phyloP scores from a whole-genome alignment of 2,329 filamentous ascomycete species.

The Neofusicoccum sp. region DNA sequence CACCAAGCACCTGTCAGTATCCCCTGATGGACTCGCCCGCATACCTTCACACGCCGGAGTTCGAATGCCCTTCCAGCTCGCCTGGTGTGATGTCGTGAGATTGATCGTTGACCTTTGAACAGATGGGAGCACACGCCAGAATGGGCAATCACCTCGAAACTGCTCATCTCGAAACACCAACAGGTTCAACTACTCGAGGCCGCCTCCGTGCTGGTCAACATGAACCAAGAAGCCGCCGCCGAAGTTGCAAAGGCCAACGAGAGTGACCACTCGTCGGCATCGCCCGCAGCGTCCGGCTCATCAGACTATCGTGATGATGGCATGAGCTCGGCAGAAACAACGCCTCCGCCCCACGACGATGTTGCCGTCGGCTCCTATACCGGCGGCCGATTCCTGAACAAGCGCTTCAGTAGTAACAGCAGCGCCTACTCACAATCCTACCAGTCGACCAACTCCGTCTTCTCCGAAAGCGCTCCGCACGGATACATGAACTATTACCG shows the following conservation, averaged over 20 bases:
- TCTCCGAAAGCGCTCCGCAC: constrained; percentile 57
- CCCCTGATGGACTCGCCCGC: constrained; percentile 52
- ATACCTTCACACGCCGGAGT: constrained; percentile 43
- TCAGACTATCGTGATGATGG: constrained; percentile 73
- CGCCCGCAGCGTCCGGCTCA: constrained; percentile 77
- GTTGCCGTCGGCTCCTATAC: constrained; percentile 55
- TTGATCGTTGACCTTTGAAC: constrained; percentile 32
- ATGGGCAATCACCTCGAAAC: constrained; percentile 95
- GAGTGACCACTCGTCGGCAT: constrained; percentile 81
- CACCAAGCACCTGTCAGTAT: constrained; percentile 99
- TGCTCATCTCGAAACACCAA: constrained; percentile 98
- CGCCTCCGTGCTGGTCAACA: constrained; percentile 90
- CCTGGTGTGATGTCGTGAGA: constrained; percentile 4
- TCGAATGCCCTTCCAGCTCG: constrained; percentile 38
- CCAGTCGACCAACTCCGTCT: constrained; percentile 67
- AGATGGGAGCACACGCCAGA: constrained; percentile 99
- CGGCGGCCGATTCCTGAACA: constrained; percentile 36
- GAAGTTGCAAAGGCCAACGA: constrained; percentile 68
- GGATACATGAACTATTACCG: constrained; percentile 62
- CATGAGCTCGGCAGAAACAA: constrained; percentile 87
- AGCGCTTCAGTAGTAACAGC: constrained; percentile 53
- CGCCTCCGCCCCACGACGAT: constrained; percentile 76
- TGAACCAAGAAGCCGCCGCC: constrained; percentile 68
- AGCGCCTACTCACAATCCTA: constrained; percentile 73
- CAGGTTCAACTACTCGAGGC: constrained; percentile 97